A percentile compares a stretch with the other conserved stretches of the same genome.
Evolutionary conservation across 768 basidiomycete genomes (phyloP).

Genomic region (Ephemerocybe angulata): DNA sequence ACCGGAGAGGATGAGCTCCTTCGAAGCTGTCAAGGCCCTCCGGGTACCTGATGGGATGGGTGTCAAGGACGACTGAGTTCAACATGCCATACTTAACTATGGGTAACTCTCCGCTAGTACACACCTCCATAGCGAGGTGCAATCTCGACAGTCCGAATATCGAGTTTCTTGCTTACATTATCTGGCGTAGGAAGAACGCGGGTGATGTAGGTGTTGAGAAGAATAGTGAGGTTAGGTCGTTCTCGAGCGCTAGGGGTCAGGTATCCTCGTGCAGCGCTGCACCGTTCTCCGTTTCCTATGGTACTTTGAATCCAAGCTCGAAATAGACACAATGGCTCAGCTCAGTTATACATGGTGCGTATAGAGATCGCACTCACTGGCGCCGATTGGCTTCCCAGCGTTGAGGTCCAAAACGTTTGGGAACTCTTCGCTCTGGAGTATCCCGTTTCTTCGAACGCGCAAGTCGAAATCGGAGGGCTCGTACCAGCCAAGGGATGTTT

Average conservation of each 20-base stretch:
- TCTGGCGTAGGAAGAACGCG: constrained; percentile 7
- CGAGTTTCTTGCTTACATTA: not conserved
- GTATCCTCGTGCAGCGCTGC: constrained; percentile 14
- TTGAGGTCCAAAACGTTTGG: constrained; percentile 12
- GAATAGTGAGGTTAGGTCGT: constrained; percentile 7
- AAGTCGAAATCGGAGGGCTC: constrained; percentile 10
- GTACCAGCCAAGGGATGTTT: not conserved
- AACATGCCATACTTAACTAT: not conserved
- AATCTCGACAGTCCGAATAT: constrained; percentile 16
- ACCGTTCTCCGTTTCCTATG: constrained; percentile 13
- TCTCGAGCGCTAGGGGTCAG: not conserved
- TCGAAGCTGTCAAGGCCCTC: constrained; percentile 14
- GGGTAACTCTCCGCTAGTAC: not conserved
- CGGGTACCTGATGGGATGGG: not conserved
- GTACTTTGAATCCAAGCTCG: constrained; percentile 12
- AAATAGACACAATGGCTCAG: not conserved
- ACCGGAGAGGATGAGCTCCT: constrained; percentile 28
- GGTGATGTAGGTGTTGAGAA: constrained; percentile 13
- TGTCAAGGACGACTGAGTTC: not conserved
- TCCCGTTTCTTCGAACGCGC: constrained; percentile 1
- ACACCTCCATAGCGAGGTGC: not conserved
- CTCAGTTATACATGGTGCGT: not conserved
- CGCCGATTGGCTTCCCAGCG: constrained; percentile 11
- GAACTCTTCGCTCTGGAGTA: constrained; percentile 3
- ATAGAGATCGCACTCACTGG: constrained; percentile 1